Base-by-base conservation (phyloP, 345 rosid genomes). In the Streptanthus diversifolius region DNA sequence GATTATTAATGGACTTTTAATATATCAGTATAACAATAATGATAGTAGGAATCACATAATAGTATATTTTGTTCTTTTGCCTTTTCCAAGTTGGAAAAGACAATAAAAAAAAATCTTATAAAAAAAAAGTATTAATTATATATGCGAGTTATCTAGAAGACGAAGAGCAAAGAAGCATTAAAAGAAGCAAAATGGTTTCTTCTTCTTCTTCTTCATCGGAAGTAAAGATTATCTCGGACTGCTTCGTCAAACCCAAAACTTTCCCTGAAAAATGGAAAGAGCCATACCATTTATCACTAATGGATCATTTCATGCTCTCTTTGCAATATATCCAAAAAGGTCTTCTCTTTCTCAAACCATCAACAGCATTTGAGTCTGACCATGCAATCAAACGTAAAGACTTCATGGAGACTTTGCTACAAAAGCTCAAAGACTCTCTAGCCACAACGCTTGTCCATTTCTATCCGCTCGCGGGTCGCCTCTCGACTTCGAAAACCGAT, bases 391-490 rank as follows among this genome's bases (percentile, higher is more conserved):
- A 64, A 18, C 22, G 65, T 49, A 53, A 39, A 64, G 66, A 24
- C 4, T 85, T 81, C 84, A 82, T 86, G 70, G 48, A 25, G 12
- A 39, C 80, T 74, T 61, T 76, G 59, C 29, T 86, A 39, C 79
- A 75, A 2, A 71, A 63, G 66, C 86, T 92, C 30, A 79, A 83
- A 72, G 70, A 66, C 14, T 92, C 95, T 40, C 83, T 87, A 7
- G 78, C 93, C 11, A 60, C 70, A 18, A 67, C 90, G 47, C 96
- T 90, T 0, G 76, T 80, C 49, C 86, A 85, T 72, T 88, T 83
- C 82, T 88, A 87, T 67, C 95, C 89, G 0, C 86, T 90, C 0
- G 75, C 93, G 0, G 93, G 98, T 58, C 87, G 97, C 8, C 80
- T 90, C 4, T 84, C 89, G 0, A 56, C 71, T 19, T 13, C 2